Conservation (phyloP, 1,139 yeast genomes). For the Taphrina flavorubra region DNA sequence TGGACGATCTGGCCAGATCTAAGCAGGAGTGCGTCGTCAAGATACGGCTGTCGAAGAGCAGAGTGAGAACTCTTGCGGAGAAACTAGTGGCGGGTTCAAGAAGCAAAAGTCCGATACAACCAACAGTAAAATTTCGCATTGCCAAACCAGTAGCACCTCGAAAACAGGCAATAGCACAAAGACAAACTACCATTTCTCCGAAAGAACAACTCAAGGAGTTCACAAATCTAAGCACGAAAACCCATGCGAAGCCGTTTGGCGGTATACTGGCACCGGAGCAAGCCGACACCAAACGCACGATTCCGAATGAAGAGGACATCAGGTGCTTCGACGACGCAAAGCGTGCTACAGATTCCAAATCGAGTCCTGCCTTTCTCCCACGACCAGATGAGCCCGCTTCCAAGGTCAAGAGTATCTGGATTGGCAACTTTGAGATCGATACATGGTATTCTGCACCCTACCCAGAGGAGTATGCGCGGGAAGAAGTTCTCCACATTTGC, state of each 20-base stretch:
- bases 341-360: constrained; percentile 26
- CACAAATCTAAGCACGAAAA: constrained; percentile 8
- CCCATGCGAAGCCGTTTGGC: constrained; percentile 62
- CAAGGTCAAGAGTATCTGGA: constrained; percentile 59
- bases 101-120: neutral
- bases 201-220: constrained; percentile 31
- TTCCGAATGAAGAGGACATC: constrained; percentile 63
- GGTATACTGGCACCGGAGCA: constrained; percentile 67
- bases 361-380: constrained; percentile 18
- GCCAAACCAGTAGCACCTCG: constrained; percentile 19
- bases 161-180: constrained; percentile 12
- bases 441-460: constrained; percentile 96
- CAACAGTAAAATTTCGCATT: constrained; percentile 21
- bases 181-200: neutral
- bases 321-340: constrained; percentile 56
- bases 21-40: neutral
- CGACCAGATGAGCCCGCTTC: constrained; percentile 44
- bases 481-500: constrained; percentile 72
- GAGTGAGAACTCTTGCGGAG: neutral
- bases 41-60: constrained; percentile 13
- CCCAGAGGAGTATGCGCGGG: constrained; percentile 80
- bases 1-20: constrained; percentile 7
- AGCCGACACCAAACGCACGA: constrained; percentile 66
- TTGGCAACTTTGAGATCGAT: constrained; percentile 73
- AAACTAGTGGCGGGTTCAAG: neutral